Evolutionary conservation across 2,329 filamentous ascomycete genomes (phyloP), one percentile per base, ranked within the genome.

Genomic region (Colletotrichum sp.): DNA sequence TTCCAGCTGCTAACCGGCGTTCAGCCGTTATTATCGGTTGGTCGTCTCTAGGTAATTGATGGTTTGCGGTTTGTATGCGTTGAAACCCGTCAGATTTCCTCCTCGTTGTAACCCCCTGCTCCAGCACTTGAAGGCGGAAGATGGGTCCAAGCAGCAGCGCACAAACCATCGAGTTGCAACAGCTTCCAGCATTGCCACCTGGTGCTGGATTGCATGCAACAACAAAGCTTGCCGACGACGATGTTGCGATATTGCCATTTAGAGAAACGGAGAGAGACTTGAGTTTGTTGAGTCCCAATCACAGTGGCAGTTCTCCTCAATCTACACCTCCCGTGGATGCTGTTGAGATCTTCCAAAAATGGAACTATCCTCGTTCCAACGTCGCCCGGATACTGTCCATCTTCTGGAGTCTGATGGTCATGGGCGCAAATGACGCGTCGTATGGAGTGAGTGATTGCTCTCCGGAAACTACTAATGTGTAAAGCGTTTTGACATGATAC

Each of bases 351-450:
- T 16, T 86, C n/a, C 89, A 93, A 79, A 86, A 83, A 83, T 95
- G 93, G 93, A 94, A 94, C 79, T 83, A 85, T 18, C 89, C 93
- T 0, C 82, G 84, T 12, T 86, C 87, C 32, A 94, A 93, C 80
- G 84, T 90, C 7, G 92, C 86, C 77, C 89, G 92, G 44, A 90
- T 91, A 57, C 82, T 90, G 36, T 87, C 90, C 1, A 89, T 91
- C 4, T 91, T 93, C 80, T 91, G 90, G 84, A 88, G 89, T 6
- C 91, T 95, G 76, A 84, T 93, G 28, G 86, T 94, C 32, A 90
- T 93, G 86, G 93, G 93, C 5, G 89, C 92, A 84, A 94, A 93
- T 80, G 93, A 95, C 83, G 93, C 90, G 12, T 90, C 90, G 24
- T 88, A 91, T 59, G 93, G 93, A 49, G 91, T 91, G 85, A 82